phyloP scores from a whole-genome alignment of 75 land plant genomes.

The Sequoiadendron giganteum region DNA sequence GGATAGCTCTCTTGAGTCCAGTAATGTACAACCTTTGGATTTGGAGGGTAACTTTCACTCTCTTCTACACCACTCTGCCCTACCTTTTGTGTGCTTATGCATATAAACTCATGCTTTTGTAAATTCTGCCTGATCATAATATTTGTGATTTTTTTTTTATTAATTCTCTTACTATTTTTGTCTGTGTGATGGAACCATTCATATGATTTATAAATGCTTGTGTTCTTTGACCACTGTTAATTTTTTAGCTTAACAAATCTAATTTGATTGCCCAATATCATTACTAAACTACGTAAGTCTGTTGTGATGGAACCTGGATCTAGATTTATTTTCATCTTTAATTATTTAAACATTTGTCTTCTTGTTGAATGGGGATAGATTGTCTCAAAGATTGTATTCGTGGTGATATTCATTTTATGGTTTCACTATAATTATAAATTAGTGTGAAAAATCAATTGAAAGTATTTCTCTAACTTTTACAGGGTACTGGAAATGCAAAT shows the following conservation, averaged over 20 bases:
- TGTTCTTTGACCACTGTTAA: not conserved
- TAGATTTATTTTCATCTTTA: not conserved
- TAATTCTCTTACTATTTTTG: not conserved
- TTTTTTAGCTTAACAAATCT: not conserved
- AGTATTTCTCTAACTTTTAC: not conserved
- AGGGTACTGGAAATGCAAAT: conserved; percentile 97
- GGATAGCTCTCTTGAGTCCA: conserved; percentile 79
- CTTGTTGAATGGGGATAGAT: not conserved
- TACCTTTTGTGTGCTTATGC: not conserved
- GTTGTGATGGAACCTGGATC: not conserved
- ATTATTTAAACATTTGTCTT: not conserved
- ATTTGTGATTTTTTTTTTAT: not conserved
- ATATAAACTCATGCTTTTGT: not conserved
- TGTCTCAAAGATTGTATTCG: not conserved
- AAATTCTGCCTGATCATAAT: not conserved
- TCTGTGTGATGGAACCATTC: not conserved
- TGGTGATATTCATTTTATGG: not conserved
- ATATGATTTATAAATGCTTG: not conserved
- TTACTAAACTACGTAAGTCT: not conserved
- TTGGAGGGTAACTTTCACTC: conserved; percentile 74
- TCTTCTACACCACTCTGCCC: conserved; percentile 6
- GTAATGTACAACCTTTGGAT: conserved; percentile 98
- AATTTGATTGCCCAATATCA: not conserved
- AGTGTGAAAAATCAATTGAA: not conserved
- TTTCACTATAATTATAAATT: not conserved